Evolutionary conservation across 1,284 basidiomycete species (phyloP), one percentile per base, ranked within the genome.

Genomic region (Ganoderma sp.): DNA sequence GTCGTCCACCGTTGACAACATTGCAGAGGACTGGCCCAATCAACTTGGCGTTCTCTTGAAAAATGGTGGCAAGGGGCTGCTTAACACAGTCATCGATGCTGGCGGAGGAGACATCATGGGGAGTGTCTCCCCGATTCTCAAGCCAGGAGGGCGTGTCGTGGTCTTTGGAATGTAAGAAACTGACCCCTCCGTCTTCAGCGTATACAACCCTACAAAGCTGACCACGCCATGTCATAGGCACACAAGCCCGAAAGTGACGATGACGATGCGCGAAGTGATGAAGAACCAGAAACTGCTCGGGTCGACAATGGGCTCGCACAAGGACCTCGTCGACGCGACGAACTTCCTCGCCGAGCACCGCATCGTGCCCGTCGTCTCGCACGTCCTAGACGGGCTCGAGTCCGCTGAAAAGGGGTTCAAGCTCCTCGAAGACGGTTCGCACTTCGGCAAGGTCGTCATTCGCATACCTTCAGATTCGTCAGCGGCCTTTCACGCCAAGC

Each of bases 221-320:
- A 52, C 45, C 14, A 56, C 39, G 14, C n/a, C 43, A 37, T 19
- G 25, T 9, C 12, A 68, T 67, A 94, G 92, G 90, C 94, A 92
- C 57, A 88, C 88, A 22, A 81, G 79, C 37, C 86, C 86, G 14
- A 83, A 82, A 73, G 86, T 93, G 59, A 84, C 83, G 17, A 86
- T 96, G 74, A 91, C 90, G 12, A 95, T 96, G 92, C 85, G 87
- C 19, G 88, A 93, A 73, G 91, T 95, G n/a, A 77, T 95, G 67
- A 88, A 85, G 73, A 93, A 94, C 74, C 87, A 92, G 61, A 87
- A 90, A 67, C 80, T 96, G 48, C 83, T 93, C 54, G 93, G 91
- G 57, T 91, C 92, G 0, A 94, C 92, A 25, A 94, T 96, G 91
- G 95, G 94, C 15, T 94, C 93, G n/a, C 85, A 85, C 66, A 82